Conservation (phyloP, 2,329 filamentous ascomycete species). For the Aphanoascus verrucosus region DNA sequence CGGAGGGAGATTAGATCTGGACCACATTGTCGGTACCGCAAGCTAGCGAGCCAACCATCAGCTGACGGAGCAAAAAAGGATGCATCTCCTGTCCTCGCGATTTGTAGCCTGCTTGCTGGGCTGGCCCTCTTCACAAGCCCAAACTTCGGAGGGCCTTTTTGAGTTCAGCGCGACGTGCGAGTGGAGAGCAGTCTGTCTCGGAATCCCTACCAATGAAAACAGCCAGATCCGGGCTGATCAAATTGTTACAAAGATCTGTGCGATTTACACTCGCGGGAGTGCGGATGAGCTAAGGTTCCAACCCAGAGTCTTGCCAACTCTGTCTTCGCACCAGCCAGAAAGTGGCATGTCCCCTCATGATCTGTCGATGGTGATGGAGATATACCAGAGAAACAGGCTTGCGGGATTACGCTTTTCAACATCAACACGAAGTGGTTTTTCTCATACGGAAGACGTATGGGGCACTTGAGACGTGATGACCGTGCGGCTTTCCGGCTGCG, state of each 20-base stretch:
- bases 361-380: no score
- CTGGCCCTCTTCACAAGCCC: background rate
- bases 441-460: no score
- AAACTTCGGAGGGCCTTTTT: conserved; percentile 7
- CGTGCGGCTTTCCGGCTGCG: no score
- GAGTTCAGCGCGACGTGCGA: conserved; percentile 7
- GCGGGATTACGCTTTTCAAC: no score
- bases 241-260: conserved; percentile 6
- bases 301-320: background rate
- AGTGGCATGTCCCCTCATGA: background rate
- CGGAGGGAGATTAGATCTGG: background rate
- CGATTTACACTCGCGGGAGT: conserved; percentile 10
- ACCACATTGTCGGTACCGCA: background rate
- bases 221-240: background rate
- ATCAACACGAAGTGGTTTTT: no score
- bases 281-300: conserved; percentile 5
- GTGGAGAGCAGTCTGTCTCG: conserved; percentile 9
- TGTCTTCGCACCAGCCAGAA: background rate
- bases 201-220: conserved; percentile 8
- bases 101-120: background rate
- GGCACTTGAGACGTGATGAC: no score
- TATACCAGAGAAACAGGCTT: no score
- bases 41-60: background rate
- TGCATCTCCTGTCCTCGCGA: background rate
- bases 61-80: background rate